Evolutionary conservation across 2,329 filamentous ascomycete species (phyloP).

Genomic region (Fusarium algeriense): DNA sequence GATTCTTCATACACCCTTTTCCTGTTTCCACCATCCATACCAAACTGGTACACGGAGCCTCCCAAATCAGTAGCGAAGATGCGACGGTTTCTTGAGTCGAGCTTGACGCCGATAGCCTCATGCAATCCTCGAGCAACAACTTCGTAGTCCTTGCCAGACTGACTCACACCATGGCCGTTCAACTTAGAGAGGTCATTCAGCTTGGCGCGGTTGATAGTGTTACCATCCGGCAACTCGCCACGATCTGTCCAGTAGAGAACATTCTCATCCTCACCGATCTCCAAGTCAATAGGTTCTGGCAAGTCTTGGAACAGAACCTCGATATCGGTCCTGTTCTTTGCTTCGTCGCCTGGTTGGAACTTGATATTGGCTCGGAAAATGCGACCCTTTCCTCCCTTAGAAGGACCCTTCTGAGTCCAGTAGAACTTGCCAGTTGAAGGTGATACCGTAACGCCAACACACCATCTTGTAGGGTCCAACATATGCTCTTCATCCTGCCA

Average conservation of each 20-base stretch:
- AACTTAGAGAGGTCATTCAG: accelerated
- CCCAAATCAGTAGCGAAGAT: background rate
- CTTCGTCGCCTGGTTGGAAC: background rate
- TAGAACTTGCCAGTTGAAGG: background rate
- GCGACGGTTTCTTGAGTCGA: accelerated
- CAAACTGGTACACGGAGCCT: constrained; percentile 11
- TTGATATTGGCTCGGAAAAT: background rate
- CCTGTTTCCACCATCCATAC: background rate
- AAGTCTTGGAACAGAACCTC: background rate
- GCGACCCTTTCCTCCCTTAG: background rate
- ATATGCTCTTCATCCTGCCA: background rate
- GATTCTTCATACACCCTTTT: background rate
- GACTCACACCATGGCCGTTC: accelerated
- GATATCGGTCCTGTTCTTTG: background rate
- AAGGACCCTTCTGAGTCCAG: constrained; percentile 8
- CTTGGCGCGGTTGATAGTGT: background rate
- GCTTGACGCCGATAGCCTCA: constrained; percentile 1
- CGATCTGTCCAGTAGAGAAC: constrained; percentile 11
- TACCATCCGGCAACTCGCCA: background rate
- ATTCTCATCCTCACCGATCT: background rate
- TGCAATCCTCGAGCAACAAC: background rate
- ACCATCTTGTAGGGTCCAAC: background rate
- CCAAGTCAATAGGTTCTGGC: constrained; percentile 1
- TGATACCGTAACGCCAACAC: background rate
- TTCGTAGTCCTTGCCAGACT: background rate